Evolutionary conservation across 177 flowering plant genomes (phyloP).

Genomic region (Tripterygium wilfordii): DNA sequence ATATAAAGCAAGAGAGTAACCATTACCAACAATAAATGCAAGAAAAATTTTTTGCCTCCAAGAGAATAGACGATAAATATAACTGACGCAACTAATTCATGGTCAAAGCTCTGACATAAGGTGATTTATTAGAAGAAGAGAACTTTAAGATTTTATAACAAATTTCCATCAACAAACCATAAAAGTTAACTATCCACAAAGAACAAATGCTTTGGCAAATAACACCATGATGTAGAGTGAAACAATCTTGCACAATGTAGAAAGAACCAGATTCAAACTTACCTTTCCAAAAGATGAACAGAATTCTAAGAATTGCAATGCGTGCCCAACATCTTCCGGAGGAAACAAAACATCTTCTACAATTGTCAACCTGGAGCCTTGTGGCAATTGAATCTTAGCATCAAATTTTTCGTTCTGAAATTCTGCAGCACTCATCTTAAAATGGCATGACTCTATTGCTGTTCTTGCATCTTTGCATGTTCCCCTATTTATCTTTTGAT

Average conservation of each 20-base stretch:
- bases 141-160: too few species aligned
- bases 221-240: neutral
- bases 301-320: constrained; percentile 83
- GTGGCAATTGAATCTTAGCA: constrained; percentile 42
- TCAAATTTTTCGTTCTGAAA: constrained; percentile 7
- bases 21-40: neutral
- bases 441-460: neutral
- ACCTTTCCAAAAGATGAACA: constrained; percentile 82
- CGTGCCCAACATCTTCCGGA: constrained; percentile 62
- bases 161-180: too few species aligned
- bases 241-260: too few species aligned
- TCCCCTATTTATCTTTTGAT: neutral
- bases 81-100: too few species aligned
- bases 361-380: constrained; percentile 33
- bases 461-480: neutral
- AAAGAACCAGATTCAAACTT: constrained; percentile 7
- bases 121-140: too few species aligned
- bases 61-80: too few species aligned
- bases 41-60: neutral
- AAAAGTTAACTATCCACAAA: neutral
- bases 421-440: constrained; percentile 2
- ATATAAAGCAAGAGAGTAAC: neutral
- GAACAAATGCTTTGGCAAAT: neutral
- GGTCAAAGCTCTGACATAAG: too few species aligned
- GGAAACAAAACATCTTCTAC: constrained; percentile 52